These are phyloP conservation scores for Lophiotrema nucula DNA, from an alignment of 495 filamentous ascomycete genomes.

Conservation along the genomic window DNA sequence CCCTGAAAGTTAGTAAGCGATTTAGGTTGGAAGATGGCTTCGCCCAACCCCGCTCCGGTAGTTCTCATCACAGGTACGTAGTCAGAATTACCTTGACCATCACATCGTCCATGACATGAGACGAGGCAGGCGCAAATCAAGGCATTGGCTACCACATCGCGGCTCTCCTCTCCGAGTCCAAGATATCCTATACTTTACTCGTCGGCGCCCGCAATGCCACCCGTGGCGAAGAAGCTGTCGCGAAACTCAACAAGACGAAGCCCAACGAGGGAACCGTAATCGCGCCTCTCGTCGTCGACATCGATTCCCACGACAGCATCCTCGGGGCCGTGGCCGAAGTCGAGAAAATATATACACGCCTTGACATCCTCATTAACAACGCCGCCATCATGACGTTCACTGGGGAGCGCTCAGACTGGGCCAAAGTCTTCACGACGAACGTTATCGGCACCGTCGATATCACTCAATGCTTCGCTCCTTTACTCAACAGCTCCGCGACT, in stretches of 20 bases:
- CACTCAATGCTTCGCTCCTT: slow-evolving; percentile 7
- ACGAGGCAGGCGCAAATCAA: slow-evolving; percentile 10
- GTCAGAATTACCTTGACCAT: background rate
- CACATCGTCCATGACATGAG: too few species aligned
- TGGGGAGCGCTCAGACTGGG: background rate
- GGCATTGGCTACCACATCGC: slow-evolving; percentile 10
- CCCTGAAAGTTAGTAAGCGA: too few species aligned
- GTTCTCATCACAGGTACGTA: slow-evolving; percentile 9
- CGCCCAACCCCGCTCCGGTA: background rate
- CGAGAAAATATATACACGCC: slow-evolving; percentile 2
- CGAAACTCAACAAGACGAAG: background rate
- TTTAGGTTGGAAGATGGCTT: too few species aligned
- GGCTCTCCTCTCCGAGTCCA: slow-evolving; percentile 7
- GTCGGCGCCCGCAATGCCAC: background rate
- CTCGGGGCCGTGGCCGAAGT: background rate
- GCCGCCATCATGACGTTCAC: background rate
- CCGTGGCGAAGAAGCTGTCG: slow-evolving; percentile 6
- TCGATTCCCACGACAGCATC: slow-evolving; percentile 2
- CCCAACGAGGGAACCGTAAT: slow-evolving; percentile 1
- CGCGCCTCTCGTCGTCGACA: slow-evolving; percentile 14
- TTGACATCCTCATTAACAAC: slow-evolving; percentile 27
- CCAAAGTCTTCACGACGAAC: slow-evolving; percentile 15
- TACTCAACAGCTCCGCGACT: slow-evolving; percentile 9
- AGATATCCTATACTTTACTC: slow-evolving; percentile 9
- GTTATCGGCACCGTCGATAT: slow-evolving; percentile 12